Percentiles rank a stretch among this genome's conserved stretches.
Conservation (phyloP, 306 rosid species). For the Cotoneaster glaucophyllus region DNA sequence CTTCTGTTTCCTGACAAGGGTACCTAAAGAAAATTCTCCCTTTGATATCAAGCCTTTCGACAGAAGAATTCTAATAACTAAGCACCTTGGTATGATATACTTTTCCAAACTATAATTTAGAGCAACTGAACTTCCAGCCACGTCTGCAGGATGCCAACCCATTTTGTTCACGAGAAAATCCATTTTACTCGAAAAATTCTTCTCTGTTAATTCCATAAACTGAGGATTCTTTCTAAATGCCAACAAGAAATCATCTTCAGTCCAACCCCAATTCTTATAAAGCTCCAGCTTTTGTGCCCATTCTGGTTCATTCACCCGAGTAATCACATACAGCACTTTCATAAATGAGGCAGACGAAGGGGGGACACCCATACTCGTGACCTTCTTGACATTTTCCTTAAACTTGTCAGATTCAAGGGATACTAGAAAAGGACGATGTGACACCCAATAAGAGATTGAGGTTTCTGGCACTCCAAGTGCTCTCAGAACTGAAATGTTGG, state of each 20-base stretch:
- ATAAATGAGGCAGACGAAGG: constrained; percentile 14
- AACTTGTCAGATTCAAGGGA: neutral
- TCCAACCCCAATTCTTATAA: constrained; percentile 29
- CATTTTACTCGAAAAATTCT: too few relatives aligned
- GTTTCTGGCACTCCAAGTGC: neutral
- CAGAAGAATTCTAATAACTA: constrained; percentile 19
- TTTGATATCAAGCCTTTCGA: too few relatives aligned
- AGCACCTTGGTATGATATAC: constrained; percentile 35
- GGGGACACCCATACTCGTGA: constrained; percentile 16
- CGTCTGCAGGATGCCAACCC: neutral
- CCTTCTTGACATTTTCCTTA: constrained; percentile 4
- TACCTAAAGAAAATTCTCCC: too few relatives aligned
- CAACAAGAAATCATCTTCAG: constrained; percentile 11
- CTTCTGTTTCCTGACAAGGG: too few relatives aligned
- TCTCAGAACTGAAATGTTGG: neutral
- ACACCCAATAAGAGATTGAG: neutral
- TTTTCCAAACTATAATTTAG: constrained; percentile 24
- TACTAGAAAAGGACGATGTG: neutral
- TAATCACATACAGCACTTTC: constrained; percentile 13
- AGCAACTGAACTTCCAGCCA: constrained; percentile 10
- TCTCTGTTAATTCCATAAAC: constrained; percentile 12
- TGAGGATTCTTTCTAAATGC: constrained; percentile 27
- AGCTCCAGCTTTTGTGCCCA: constrained; percentile 16
- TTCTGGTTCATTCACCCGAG: neutral
- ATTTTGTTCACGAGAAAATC: too few relatives aligned